Percentiles rank a stretch among this genome's conserved stretches.
These are phyloP conservation scores for Stagonosporopsis vannaccii DNA, from an alignment of 2,329 filamentous ascomycete genomes.

Conservation along the genomic window DNA sequence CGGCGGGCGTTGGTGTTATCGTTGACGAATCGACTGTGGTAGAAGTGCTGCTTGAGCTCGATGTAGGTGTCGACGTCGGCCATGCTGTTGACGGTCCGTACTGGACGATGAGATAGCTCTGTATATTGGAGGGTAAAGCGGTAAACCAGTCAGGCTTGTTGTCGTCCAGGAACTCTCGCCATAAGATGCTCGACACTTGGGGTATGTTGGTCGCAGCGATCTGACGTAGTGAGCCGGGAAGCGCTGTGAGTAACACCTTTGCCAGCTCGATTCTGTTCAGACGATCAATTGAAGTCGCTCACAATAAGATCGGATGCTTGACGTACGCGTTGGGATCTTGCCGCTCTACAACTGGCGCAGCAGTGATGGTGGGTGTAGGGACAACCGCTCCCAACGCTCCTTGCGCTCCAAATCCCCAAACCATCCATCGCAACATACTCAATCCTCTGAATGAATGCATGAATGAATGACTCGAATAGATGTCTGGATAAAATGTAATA, in stretches of 20 bases:
- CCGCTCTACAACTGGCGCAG: constrained; percentile 34
- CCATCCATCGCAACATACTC: constrained; percentile 18
- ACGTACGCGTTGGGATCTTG: constrained; percentile 45
- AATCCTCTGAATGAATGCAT: constrained; percentile 38
- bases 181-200: constrained; percentile 45
- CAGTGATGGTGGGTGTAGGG: constrained; percentile 36
- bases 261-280: constrained; percentile 43
- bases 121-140: constrained; percentile 42
- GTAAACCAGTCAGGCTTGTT: constrained; percentile 45
- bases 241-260: constrained; percentile 44
- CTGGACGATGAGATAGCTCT: constrained; percentile 42
- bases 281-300: constrained; percentile 14
- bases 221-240: constrained; percentile 44
- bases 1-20: background rate
- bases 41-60: constrained; percentile 3
- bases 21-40: constrained; percentile 10
- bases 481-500: constrained; percentile 13
- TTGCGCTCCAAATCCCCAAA: constrained; percentile 19
- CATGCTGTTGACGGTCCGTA: constrained; percentile 44
- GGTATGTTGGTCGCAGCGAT: constrained; percentile 47
- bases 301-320: background rate
- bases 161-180: constrained; percentile 44
- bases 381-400: constrained; percentile 21
- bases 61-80: constrained; percentile 28
- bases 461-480: background rate